A percentile compares a stretch with the other conserved stretches of the same genome.
Conservation (phyloP, 768 basidiomycete species). For the Amanita subjunquillea region DNA sequence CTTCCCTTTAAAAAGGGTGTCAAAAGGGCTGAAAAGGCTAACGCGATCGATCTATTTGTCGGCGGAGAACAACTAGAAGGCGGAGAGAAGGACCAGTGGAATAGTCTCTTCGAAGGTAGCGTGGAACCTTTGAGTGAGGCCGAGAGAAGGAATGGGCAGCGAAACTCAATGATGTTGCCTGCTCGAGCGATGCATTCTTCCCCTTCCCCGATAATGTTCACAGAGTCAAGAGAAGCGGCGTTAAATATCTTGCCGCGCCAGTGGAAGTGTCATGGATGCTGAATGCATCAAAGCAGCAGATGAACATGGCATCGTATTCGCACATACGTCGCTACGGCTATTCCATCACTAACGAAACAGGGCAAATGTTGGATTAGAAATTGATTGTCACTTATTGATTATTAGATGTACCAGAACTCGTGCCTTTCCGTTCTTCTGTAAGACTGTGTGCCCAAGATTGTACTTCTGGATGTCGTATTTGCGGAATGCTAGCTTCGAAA, state of each 20-base stretch:
- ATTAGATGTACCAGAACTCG: not conserved
- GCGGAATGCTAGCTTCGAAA: constrained; percentile 72
- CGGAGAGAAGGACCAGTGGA: constrained; percentile 87
- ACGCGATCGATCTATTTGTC: constrained; percentile 96
- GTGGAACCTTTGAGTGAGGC: constrained; percentile 54
- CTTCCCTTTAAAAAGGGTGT: constrained; percentile 96
- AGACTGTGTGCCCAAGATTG: constrained; percentile 59
- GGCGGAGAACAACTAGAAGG: constrained; percentile 76
- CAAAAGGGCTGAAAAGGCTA: constrained; percentile 97
- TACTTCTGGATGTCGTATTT: constrained; percentile 63
- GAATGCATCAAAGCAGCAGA: constrained; percentile 96
- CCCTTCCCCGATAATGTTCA: constrained; percentile 99
- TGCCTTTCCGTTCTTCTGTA: constrained; percentile 30
- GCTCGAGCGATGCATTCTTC: constrained; percentile 98
- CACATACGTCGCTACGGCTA: constrained; percentile 76
- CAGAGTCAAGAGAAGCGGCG: constrained; percentile 84
- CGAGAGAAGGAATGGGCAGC: constrained; percentile 68
- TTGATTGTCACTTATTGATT: not conserved
- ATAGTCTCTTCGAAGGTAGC: constrained; percentile 66
- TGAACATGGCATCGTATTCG: constrained; percentile 86
- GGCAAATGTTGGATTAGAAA: no score
- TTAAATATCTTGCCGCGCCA: constrained; percentile 82
- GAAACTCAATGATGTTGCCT: constrained; percentile 77
- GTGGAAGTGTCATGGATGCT: constrained; percentile 94
- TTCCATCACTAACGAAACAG: constrained; percentile 67